Evolutionary conservation across 306 rosid species (phyloP).

Genomic region (Sechiopsis laciniata): DNA sequence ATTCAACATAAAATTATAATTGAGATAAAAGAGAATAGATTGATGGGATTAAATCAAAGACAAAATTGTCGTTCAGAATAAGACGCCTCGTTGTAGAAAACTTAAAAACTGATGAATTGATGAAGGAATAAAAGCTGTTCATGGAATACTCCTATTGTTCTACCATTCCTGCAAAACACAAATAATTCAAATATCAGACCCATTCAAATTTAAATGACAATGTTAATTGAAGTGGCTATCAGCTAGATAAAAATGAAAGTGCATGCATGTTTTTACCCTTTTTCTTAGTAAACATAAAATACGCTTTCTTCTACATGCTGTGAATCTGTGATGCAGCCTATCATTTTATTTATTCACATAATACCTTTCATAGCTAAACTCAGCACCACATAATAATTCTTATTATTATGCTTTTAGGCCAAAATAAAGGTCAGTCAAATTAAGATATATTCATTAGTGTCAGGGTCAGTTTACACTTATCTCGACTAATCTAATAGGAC

Average conservation of each 20-base stretch:
- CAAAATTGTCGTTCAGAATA: background rate
- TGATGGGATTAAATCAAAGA: background rate
- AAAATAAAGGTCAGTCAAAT: no score
- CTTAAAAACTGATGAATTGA: conserved; percentile 1
- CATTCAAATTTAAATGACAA: background rate
- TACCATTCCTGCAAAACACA: conserved; percentile 7
- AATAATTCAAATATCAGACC: background rate
- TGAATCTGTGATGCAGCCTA: background rate
- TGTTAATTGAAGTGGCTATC: background rate
- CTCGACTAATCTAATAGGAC: no score
- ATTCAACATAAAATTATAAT: background rate
- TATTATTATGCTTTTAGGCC: background rate
- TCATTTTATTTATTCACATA: background rate
- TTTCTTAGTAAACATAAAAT: no score
- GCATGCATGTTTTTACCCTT: background rate
- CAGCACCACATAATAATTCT: background rate
- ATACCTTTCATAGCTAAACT: background rate
- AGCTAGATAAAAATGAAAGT: background rate
- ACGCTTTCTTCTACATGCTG: background rate
- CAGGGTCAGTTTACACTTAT: no score
- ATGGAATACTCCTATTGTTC: background rate
- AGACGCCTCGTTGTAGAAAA: conserved; percentile 3
- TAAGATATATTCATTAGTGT: no score
- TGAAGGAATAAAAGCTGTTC: background rate
- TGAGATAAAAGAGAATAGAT: background rate